Evolutionary conservation across 78 protist species (phyloP), one percentile per base, ranked within the genome.

Genomic region (Dictyostelium brefeldianum): DNA sequence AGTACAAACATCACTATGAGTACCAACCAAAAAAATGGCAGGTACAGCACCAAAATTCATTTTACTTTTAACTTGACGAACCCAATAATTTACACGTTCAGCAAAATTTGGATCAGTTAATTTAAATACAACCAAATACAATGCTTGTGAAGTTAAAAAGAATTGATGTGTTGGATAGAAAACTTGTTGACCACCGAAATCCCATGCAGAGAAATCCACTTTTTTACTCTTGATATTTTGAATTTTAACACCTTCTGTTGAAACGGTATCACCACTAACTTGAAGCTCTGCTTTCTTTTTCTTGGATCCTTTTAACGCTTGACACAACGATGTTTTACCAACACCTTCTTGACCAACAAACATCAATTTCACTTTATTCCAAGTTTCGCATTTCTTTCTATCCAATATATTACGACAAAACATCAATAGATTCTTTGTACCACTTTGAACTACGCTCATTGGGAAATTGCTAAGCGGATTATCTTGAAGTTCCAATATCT

Each of bases 291-390:
- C 84, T 36, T 77, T 74, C 78, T 87, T 87, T 56, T 81, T 90
- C 65, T 81, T 90, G 6, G 80, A 46, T 5, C 89, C 95, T 17
- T 79, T 80, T 27, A 90, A 36, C 20, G 90, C 89, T 29, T 74
- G 89, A 5, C 81, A 41, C 1, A 90, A n/a, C 46, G 75, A 57
- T 4, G 95, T 90, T 64, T 90, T 90, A 27, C 95, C 95, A 41
- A 90, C 95, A 81, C 95, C 95, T 29, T 90, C 89, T 48, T 80
- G 90, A 51, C 95, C 95, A 14, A 90, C 95, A 74, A 90, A 80
- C 95, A 90, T 90, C 53, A 90, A 48, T 12, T 81, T 80, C 46
- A 90, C 95, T 48, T 81, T 90, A 1, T 87, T 87, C 93, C 93
- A 87, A 27, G 84, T 87, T 47, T 87, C 93, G 9, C 22, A 5